Percentiles rank a stretch among this genome's conserved stretches.
Evolutionary conservation across 2,329 filamentous ascomycete species (phyloP).

Genomic region (Plenodomus lindquistii): DNA sequence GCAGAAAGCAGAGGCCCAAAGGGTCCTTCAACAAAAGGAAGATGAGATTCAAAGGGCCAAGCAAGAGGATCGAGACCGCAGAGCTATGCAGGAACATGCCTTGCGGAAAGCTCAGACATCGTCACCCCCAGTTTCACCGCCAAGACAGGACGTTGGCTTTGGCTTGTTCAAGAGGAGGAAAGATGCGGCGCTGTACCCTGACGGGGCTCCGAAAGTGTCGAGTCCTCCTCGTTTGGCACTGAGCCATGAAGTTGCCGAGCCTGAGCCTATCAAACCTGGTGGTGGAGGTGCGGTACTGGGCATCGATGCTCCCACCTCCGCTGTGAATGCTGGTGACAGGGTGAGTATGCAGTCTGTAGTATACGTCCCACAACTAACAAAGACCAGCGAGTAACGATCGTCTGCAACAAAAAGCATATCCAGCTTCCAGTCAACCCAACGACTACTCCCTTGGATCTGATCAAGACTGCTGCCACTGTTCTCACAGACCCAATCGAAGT

Average conservation of each 20-base stretch:
- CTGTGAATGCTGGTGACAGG: slow-evolving; percentile 77
- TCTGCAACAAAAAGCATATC: slow-evolving; percentile 70
- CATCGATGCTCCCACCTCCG: slow-evolving; percentile 77
- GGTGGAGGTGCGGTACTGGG: slow-evolving; percentile 56
- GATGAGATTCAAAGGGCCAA: slow-evolving; percentile 33
- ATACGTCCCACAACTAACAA: slow-evolving; percentile 17
- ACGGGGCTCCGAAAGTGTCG: slow-evolving; percentile 17
- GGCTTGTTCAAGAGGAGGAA: slow-evolving; percentile 41
- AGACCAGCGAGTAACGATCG: slow-evolving; percentile 67
- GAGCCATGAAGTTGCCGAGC: slow-evolving; percentile 19
- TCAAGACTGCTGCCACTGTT: slow-evolving; percentile 67
- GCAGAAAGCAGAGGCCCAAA: slow-evolving; percentile 35
- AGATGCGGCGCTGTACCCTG: slow-evolving; percentile 31
- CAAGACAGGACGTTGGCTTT: slow-evolving; percentile 34
- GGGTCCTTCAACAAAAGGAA: slow-evolving; percentile 29
- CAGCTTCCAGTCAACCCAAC: slow-evolving; percentile 72
- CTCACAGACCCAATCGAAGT: slow-evolving; percentile 68
- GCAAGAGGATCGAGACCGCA: slow-evolving; percentile 28
- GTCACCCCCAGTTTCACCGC: slow-evolving; percentile 34
- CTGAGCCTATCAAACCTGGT: slow-evolving; percentile 47
- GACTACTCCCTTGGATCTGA: slow-evolving; percentile 74
- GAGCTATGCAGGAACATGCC: slow-evolving; percentile 28
- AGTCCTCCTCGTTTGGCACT: slow-evolving; percentile 30
- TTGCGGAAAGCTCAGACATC: slow-evolving; percentile 22
- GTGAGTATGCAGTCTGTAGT: slow-evolving; percentile 51